A percentile compares a stretch with the other conserved stretches of the same genome.
Evolutionary conservation across 352 stramenopile genomes (phyloP).

Genomic region (Pythium pyrilobum): DNA sequence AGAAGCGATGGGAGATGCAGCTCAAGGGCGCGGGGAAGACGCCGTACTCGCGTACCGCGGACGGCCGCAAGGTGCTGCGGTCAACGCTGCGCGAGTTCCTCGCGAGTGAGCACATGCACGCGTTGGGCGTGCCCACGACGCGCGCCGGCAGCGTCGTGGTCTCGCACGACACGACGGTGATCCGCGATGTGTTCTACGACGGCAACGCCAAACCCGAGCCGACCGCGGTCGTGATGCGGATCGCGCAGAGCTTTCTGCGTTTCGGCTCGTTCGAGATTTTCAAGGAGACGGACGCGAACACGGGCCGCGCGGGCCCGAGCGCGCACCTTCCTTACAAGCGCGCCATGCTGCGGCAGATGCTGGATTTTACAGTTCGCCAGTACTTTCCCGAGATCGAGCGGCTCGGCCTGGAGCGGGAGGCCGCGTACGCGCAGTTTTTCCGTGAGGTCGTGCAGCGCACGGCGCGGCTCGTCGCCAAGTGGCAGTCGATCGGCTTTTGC

Average conservation of each 20-base stretch:
- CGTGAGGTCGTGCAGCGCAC: conserved; percentile 64
- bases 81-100: conserved; percentile 97
- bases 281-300: conserved; percentile 64
- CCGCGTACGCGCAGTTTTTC: conserved; percentile 43
- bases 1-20: conserved; percentile 91
- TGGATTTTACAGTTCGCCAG: conserved; percentile 73
- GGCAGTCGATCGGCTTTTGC: conserved; percentile 85
- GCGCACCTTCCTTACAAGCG: conserved; percentile 56
- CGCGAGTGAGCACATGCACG: conserved; percentile 95
- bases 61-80: conserved; percentile 91
- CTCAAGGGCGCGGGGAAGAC: conserved; percentile 95
- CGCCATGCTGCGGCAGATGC: conserved; percentile 65
- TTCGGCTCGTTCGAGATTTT: conserved; percentile 97
- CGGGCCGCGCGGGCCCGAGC: conserved; percentile 63
- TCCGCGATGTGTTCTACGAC: conserved; percentile 88
- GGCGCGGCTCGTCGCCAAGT: conserved; percentile 78
- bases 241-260: conserved; percentile 91
- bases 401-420: conserved; percentile 5
- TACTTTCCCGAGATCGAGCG: conserved; percentile 52
- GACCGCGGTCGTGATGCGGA: conserved; percentile 79
- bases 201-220: conserved; percentile 79
- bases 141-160: conserved; percentile 79
- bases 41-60: conserved; percentile 92
- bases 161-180: conserved; percentile 60
- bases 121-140: conserved; percentile 92